These are phyloP conservation scores for Ganoderma leucocontextum DNA, from an alignment of 1,284 basidiomycete genomes.

Conservation along the genomic window DNA sequence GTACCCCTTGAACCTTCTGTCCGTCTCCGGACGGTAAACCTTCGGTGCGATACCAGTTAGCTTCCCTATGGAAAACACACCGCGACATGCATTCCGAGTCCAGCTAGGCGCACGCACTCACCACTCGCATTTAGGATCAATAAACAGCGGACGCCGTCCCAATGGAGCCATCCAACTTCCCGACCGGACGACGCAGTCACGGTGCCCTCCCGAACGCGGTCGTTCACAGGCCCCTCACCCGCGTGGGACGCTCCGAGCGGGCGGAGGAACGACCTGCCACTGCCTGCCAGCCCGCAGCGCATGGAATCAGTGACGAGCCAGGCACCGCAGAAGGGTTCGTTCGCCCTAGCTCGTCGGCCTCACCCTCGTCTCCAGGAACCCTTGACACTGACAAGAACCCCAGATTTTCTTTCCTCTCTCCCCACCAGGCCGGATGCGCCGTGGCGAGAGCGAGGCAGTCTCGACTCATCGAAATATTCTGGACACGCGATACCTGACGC, in stretches of 20 bases:
- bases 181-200: neutral
- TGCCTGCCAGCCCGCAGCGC: neutral
- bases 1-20: neutral
- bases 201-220: neutral
- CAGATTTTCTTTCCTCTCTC: neutral
- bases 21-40: neutral
- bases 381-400: neutral
- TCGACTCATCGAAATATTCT: neutral
- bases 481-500: neutral
- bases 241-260: conserved; percentile 19
- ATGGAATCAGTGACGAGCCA: neutral
- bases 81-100: neutral
- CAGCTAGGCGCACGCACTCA: neutral
- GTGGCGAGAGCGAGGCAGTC: neutral
- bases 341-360: neutral
- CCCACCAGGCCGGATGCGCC: neutral
- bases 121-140: neutral
- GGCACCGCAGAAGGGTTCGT: conserved; percentile 8
- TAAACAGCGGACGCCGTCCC: neutral
- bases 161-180: neutral
- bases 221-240: conserved; percentile 1
- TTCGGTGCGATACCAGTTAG: neutral
- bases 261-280: conserved; percentile 10
- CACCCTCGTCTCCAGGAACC: conserved; percentile 4
- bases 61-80: neutral